These are phyloP conservation scores for Phialocephala subalpina DNA, from an alignment of 2,329 filamentous ascomycete species.

Conservation along the genomic window DNA sequence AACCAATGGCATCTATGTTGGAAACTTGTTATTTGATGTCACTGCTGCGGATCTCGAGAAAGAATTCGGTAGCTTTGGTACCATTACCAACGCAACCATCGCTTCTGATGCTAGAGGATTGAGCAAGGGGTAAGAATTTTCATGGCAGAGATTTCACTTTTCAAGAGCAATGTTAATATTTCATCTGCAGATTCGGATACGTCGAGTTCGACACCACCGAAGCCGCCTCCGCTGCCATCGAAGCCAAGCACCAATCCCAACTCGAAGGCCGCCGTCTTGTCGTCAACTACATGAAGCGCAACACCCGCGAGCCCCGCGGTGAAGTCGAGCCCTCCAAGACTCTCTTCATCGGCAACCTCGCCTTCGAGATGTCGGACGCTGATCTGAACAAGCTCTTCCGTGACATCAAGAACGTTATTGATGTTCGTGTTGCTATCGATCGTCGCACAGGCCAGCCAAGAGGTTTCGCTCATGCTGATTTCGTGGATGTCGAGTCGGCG, in stretches of 20 bases:
- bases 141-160: slow-evolving; percentile 20
- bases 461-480: slow-evolving; percentile 88
- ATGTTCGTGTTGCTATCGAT: slow-evolving; percentile 85
- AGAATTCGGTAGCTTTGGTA: slow-evolving; percentile 65
- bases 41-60: slow-evolving; percentile 64
- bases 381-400: slow-evolving; percentile 83
- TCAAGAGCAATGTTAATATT: not conserved
- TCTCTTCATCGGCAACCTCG: slow-evolving; percentile 86
- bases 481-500: slow-evolving; percentile 73
- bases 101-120: slow-evolving; percentile 68
- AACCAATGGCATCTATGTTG: slow-evolving; percentile 61
- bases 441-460: slow-evolving; percentile 80
- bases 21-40: slow-evolving; percentile 76
- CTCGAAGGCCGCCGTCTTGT: slow-evolving; percentile 70
- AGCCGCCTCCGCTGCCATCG: slow-evolving; percentile 62
- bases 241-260: slow-evolving; percentile 64
- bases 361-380: slow-evolving; percentile 84
- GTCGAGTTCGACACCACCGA: slow-evolving; percentile 64
- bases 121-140: slow-evolving; percentile 69
- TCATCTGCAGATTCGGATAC: slow-evolving; percentile 66
- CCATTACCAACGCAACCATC: slow-evolving; percentile 59
- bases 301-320: slow-evolving; percentile 36
- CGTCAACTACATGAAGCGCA: slow-evolving; percentile 58
- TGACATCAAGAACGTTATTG: slow-evolving; percentile 72
- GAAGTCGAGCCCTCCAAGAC: slow-evolving; percentile 62